Evolutionary conservation across 2,329 filamentous ascomycete species (phyloP).

Genomic region (Massarina eburnea): DNA sequence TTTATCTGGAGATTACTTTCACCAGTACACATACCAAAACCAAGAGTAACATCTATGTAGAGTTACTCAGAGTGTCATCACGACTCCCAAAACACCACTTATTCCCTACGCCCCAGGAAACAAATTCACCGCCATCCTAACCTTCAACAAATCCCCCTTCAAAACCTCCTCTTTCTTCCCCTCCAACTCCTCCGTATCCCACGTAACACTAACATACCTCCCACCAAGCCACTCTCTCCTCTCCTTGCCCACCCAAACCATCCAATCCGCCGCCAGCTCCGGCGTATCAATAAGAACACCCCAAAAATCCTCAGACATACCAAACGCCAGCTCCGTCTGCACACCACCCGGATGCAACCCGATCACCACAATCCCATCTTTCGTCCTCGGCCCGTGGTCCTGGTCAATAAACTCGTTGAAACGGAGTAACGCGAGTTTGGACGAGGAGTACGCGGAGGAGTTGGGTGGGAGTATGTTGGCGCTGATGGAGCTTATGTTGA

Average conservation of each 20-base stretch:
- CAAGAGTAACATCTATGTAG: too few relatives aligned
- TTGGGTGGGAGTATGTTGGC: constrained; percentile 16
- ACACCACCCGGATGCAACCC: constrained; percentile 30
- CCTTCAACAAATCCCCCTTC: constrained; percentile 15
- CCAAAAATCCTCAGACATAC: constrained; percentile 12
- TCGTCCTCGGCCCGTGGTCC: constrained; percentile 35
- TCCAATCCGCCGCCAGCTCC: constrained; percentile 27
- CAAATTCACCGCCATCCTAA: constrained; percentile 15
- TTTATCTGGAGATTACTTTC: too few relatives aligned
- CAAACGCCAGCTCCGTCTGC: constrained; percentile 10
- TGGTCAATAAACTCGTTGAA: constrained; percentile 53
- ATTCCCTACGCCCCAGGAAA: background rate
- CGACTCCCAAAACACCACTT: too few relatives aligned
- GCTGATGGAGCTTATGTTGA: constrained; percentile 52
- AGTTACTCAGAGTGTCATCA: too few relatives aligned
- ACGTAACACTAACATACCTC: constrained; percentile 26
- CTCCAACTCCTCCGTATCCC: constrained; percentile 34
- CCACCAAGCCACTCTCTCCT: constrained; percentile 29
- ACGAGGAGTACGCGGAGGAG: constrained; percentile 46
- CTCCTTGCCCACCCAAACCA: constrained; percentile 29
- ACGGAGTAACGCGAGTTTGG: constrained; percentile 54
- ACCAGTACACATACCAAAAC: too few relatives aligned
- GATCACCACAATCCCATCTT: constrained; percentile 20
- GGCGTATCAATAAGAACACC: constrained; percentile 21
- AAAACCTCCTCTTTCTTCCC: constrained; percentile 16